A percentile compares a stretch with the other conserved stretches of the same genome.
These are phyloP conservation scores for Macrolepiota dolichaula DNA, from an alignment of 768 basidiomycete species.

Conservation along the genomic window DNA sequence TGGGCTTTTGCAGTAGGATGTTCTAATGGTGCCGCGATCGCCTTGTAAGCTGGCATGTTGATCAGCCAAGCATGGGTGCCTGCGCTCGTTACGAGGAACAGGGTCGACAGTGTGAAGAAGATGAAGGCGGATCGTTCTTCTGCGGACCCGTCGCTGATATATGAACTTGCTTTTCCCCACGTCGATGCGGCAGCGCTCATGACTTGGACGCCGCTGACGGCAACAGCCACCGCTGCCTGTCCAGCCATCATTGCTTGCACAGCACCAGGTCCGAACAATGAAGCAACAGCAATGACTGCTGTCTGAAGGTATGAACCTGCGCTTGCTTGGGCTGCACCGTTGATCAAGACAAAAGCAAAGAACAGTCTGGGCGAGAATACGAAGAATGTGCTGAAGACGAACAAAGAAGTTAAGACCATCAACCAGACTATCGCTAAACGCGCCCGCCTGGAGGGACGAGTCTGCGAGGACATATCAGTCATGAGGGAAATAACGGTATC, in stretches of 20 bases:
- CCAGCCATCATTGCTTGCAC: conserved; percentile 80
- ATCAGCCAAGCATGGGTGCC: conserved; percentile 56
- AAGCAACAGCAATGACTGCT: conserved; percentile 75
- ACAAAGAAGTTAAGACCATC: conserved; percentile 49
- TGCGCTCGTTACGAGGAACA: conserved; percentile 58
- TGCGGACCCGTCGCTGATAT: conserved; percentile 39
- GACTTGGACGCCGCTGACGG: conserved; percentile 75
- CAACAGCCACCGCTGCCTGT: conserved; percentile 82
- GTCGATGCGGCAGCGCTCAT: conserved; percentile 59
- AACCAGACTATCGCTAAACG: conserved; percentile 48
- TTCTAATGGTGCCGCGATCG: conserved; percentile 48
- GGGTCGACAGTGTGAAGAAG: conserved; percentile 69
- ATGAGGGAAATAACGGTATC: neutral
- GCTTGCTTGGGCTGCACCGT: conserved; percentile 54
- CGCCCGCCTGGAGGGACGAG: conserved; percentile 57
- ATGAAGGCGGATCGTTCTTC: conserved; percentile 69
- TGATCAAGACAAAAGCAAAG: conserved; percentile 62
- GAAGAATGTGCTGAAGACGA: conserved; percentile 67
- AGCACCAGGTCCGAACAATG: conserved; percentile 69
- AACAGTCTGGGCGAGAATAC: conserved; percentile 51
- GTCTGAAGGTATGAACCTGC: conserved; percentile 76
- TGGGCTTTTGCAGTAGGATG: conserved; percentile 21
- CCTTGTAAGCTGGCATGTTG: conserved; percentile 55
- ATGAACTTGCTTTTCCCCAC: conserved; percentile 35
- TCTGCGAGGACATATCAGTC: conserved; percentile 31